phyloP scores from a whole-genome alignment of 2,329 filamentous ascomycete genomes.

The Thelonectria rubi region DNA sequence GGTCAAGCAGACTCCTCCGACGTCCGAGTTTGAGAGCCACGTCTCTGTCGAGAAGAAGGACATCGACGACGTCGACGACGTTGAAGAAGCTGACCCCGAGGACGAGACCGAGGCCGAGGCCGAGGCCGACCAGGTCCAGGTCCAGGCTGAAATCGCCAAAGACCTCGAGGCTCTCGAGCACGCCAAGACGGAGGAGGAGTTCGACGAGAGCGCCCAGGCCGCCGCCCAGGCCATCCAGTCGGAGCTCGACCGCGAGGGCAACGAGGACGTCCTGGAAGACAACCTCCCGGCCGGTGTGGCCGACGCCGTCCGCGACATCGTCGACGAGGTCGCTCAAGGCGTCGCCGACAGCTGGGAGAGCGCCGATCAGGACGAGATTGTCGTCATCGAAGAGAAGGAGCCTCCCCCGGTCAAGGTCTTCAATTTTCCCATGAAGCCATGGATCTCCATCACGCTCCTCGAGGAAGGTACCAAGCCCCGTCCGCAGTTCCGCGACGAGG shows the following conservation, averaged over 20 bases:
- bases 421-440: slow-evolving; percentile 97
- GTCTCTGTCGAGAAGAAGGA: slow-evolving; percentile 64
- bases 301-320: slow-evolving; percentile 50
- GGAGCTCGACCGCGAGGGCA: slow-evolving; percentile 64
- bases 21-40: slow-evolving; percentile 44
- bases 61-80: slow-evolving; percentile 73
- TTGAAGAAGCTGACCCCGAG: slow-evolving; percentile 64
- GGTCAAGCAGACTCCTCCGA: slow-evolving; percentile 44
- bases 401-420: slow-evolving; percentile 78
- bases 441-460: slow-evolving; percentile 85
- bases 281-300: slow-evolving; percentile 50
- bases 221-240: slow-evolving; percentile 61
- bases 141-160: slow-evolving; percentile 55
- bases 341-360: slow-evolving; percentile 93
- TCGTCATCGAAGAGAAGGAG: slow-evolving; percentile 72
- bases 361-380: slow-evolving; percentile 75
- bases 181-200: slow-evolving; percentile 63
- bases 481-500: slow-evolving; percentile 76
- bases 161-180: slow-evolving; percentile 60
- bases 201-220: slow-evolving; percentile 58
- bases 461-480: slow-evolving; percentile 63
- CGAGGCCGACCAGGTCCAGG: slow-evolving; percentile 58
- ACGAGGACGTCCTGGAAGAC: slow-evolving; percentile 62
- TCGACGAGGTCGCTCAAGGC: slow-evolving; percentile 59
- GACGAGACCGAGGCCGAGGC: slow-evolving; percentile 71